Conservation (phyloP, 2,329 filamentous ascomycete species). For the Fusarium caatingaense region DNA sequence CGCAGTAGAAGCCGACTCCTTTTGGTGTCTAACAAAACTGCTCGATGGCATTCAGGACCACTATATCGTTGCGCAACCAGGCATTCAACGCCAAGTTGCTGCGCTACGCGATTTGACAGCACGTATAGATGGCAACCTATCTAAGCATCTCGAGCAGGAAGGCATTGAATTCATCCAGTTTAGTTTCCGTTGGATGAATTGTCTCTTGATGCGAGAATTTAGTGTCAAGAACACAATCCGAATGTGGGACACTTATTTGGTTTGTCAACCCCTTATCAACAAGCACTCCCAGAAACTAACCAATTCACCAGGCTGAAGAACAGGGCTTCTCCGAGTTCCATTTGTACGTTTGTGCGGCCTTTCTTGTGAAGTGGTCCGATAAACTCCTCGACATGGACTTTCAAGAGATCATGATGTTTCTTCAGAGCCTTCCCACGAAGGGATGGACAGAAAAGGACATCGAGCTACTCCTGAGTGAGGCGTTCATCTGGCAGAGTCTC, state of each 20-base stretch:
- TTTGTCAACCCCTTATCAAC: constrained; percentile 59
- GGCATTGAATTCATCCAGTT: constrained; percentile 99
- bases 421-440: constrained; percentile 92
- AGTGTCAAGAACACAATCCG: constrained; percentile 96
- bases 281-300: neutral
- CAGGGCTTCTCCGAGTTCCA: constrained; percentile 99
- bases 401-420: constrained; percentile 98
- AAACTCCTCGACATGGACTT: constrained; percentile 98
- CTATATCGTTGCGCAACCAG: constrained; percentile 97
- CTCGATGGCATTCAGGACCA: constrained; percentile 99
- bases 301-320: constrained; percentile 82
- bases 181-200: constrained; percentile 99
- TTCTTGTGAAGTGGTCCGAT: constrained; percentile 97
- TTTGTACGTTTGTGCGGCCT: constrained; percentile 96
- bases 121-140: constrained; percentile 84
- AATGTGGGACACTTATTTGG: constrained; percentile 99
- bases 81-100: constrained; percentile 92
- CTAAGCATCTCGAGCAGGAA: constrained; percentile 89
- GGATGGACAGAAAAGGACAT: constrained; percentile 99
- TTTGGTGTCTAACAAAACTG: constrained; percentile 98
- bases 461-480: constrained; percentile 92
- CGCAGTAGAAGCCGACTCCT: constrained; percentile 96
- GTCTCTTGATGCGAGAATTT: constrained; percentile 95
- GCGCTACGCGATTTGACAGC: constrained; percentile 90
- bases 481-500: constrained; percentile 98